These are phyloP conservation scores for Carex kokanica DNA, from an alignment of 176 grass and related monocot species.

Conservation along the genomic window DNA sequence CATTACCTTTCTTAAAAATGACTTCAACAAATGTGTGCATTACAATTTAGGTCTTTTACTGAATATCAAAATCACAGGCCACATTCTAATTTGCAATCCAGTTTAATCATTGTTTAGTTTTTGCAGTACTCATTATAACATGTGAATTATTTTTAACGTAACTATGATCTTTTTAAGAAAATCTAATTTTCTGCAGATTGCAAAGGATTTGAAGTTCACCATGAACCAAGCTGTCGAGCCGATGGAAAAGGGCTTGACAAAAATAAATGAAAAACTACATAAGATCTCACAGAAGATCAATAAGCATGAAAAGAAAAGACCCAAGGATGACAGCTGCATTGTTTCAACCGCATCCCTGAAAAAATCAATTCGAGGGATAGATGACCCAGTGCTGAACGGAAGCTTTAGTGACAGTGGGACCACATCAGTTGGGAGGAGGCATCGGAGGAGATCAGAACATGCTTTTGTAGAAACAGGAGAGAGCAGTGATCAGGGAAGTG, in stretches of 20 bases:
- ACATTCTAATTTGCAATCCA: not conserved
- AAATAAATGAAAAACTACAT: slow-evolving; percentile 72
- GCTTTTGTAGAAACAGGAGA: slow-evolving; percentile 51
- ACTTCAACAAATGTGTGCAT: not conserved
- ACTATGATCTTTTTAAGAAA: not conserved
- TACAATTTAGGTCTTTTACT: slow-evolving; percentile 1
- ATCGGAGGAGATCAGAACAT: slow-evolving; percentile 49
- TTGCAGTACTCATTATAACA: not conserved
- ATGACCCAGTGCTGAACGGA: slow-evolving; percentile 74
- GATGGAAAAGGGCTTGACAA: slow-evolving; percentile 44
- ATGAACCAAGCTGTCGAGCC: slow-evolving; percentile 82
- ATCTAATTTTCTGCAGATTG: slow-evolving; percentile 49
- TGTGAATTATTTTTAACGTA: not conserved
- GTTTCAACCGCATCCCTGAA: slow-evolving; percentile 40
- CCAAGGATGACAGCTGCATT: slow-evolving; percentile 72
- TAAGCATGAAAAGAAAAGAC: slow-evolving; percentile 60
- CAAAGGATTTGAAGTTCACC: slow-evolving; percentile 96
- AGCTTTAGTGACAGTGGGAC: slow-evolving; percentile 59
- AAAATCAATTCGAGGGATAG: slow-evolving; percentile 66
- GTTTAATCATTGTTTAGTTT: not conserved
- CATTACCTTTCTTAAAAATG: not conserved
- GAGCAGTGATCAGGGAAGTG: slow-evolving; percentile 52
- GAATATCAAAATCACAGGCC: not conserved
- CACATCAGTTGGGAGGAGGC: slow-evolving; percentile 36
- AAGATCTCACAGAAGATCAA: slow-evolving; percentile 86